phyloP scores from a whole-genome alignment of 345 rosid species.

The Eucalyptus marginata region DNA sequence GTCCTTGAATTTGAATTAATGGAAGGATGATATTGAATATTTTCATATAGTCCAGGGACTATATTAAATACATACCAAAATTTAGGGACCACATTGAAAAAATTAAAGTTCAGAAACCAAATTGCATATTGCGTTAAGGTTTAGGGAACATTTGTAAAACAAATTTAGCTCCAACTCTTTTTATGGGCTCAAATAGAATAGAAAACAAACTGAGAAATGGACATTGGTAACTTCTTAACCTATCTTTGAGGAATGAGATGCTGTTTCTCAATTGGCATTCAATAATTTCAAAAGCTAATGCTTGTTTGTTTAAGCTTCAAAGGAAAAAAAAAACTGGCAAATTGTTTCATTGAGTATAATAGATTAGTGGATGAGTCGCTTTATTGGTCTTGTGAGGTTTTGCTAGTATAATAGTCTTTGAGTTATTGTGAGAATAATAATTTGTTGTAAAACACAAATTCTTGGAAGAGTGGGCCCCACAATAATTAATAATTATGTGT shows the following conservation, averaged over 20 bases:
- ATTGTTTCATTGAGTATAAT: neutral
- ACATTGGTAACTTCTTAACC: neutral
- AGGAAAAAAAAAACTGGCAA: neutral
- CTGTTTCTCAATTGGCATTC: neutral
- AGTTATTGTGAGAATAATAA: accelerated
- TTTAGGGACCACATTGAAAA: accelerated
- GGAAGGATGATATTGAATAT: accelerated
- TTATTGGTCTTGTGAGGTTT: neutral
- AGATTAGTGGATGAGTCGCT: accelerated
- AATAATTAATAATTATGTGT: no score
- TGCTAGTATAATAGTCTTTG: accelerated
- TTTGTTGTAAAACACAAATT: accelerated
- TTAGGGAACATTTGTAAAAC: neutral
- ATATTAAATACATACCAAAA: accelerated
- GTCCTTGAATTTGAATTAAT: neutral
- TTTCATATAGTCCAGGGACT: accelerated
- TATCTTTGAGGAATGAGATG: neutral
- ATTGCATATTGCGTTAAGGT: accelerated
- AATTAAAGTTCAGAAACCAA: no score
- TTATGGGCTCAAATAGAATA: no score
- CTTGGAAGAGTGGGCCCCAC: accelerated
- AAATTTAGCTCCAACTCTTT: no score
- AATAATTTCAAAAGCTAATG: neutral
- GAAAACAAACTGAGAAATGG: neutral
- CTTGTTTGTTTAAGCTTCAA: neutral